Evolutionary conservation across 192 early-diverging fungal species (phyloP).

Genomic region (Backusella sp.): DNA sequence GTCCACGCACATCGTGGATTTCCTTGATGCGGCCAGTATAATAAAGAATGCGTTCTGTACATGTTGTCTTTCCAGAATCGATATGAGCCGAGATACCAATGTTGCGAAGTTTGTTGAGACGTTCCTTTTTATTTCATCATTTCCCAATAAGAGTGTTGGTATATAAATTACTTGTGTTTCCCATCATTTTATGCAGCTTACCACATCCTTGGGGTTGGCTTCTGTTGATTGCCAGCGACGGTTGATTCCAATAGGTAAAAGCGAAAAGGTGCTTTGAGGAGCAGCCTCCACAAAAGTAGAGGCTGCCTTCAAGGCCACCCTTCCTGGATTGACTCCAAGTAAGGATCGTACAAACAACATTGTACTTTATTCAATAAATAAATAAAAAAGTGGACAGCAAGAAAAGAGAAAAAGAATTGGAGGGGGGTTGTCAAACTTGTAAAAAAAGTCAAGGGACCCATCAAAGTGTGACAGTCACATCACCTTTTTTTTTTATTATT

Average conservation of each 20-base stretch:
- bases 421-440: neutral
- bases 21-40: slow-evolving; percentile 88
- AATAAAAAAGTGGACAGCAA: neutral
- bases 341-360: slow-evolving; percentile 36
- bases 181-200: slow-evolving; percentile 5
- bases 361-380: neutral
- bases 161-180: neutral
- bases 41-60: slow-evolving; percentile 81
- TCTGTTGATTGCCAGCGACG: slow-evolving; percentile 32
- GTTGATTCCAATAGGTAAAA: slow-evolving; percentile 19
- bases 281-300: slow-evolving; percentile 11
- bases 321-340: slow-evolving; percentile 28
- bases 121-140: slow-evolving; percentile 32
- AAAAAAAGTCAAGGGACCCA: neutral
- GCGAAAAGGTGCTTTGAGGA: slow-evolving; percentile 24
- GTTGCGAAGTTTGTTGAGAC: slow-evolving; percentile 71
- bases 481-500: neutral
- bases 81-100: slow-evolving; percentile 90
- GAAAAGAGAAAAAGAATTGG: neutral
- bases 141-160: neutral
- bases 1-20: slow-evolving; percentile 86
- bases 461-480: neutral
- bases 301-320: slow-evolving; percentile 13
- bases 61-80: slow-evolving; percentile 86
- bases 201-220: slow-evolving; percentile 21